Evolutionary conservation across 306 rosid species (phyloP), one percentile per base, ranked within the genome.

Genomic region (Castanea sativa): DNA sequence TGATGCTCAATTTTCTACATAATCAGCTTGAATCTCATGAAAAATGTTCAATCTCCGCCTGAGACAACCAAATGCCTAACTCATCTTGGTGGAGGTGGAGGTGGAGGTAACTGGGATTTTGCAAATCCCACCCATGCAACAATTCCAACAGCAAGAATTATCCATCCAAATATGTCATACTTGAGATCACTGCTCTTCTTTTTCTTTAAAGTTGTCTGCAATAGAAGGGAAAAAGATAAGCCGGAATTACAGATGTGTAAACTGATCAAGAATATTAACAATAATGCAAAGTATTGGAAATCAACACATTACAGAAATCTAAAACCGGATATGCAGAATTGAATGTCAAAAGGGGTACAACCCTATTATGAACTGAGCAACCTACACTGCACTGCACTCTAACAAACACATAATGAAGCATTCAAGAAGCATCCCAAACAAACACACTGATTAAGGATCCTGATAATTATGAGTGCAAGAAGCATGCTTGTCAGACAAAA

Each of bases 71-170:
- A 75, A 80, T 71, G 71, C 65, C 80, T 73, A 30, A 43, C 76
- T 85, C 84, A 89, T 80, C 82, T 71, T 11, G 89, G 85, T 51
- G 88, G 74, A 10, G 89, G 85, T 51, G 88, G 84, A 1, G 91
- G 88, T 0, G 90, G 88, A 25, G 88, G 80, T 63, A 82, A 35
- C 11, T 84, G 82, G 1, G 93, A 73, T 57, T 90, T 90, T 4
- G 88, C 86, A 29, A 89, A 87, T 63, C 93, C 93, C 32, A 85
- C 88, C 93, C 93, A 90, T 33, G 91, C 84, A 76, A 90, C 91
- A 82, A 90, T 86, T 69, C 87, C 90, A 75, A 87, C 91, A 70
- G 88, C 90, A 72, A 90, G 88, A 83, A 90, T 82, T 73, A 85
- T 12, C 93, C 93, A 85, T 80, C 93, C 93, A 73, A 82, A 72